These are phyloP conservation scores for Gryganskiella cystojenkinii DNA, from an alignment of 192 early-diverging fungal species.

Conservation along the genomic window DNA sequence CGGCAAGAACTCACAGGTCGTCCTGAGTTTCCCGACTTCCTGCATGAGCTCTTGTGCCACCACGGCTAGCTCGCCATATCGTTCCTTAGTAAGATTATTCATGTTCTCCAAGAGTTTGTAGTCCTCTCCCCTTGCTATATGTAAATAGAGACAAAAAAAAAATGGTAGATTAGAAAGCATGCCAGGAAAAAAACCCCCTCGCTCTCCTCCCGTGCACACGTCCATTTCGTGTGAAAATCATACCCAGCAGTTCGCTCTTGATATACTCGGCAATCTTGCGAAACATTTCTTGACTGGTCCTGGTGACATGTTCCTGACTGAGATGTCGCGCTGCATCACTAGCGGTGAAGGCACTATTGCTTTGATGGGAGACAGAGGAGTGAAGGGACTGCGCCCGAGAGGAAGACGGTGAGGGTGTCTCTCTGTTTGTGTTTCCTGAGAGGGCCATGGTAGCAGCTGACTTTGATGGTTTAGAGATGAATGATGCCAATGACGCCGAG, in stretches of 20 bases:
- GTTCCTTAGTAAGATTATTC: slow-evolving; percentile 51
- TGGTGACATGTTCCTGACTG: slow-evolving; percentile 50
- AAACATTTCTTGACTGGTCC: slow-evolving; percentile 57
- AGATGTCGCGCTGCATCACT: slow-evolving; percentile 36
- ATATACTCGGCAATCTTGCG: slow-evolving; percentile 52
- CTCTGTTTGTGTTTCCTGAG: background rate
- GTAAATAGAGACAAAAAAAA: slow-evolving; percentile 2
- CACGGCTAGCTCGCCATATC: slow-evolving; percentile 53
- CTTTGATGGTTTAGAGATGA: too few species aligned
- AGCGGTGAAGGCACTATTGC: slow-evolving; percentile 22
- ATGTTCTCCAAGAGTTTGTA: slow-evolving; percentile 56
- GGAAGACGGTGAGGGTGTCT: slow-evolving; percentile 20
- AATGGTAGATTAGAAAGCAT: background rate
- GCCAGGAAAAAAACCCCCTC: background rate
- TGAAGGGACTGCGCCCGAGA: slow-evolving; percentile 27
- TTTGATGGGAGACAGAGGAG: slow-evolving; percentile 33
- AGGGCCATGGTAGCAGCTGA: too few species aligned
- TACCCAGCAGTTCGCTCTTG: slow-evolving; percentile 53
- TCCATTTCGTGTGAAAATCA: background rate
- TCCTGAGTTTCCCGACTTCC: slow-evolving; percentile 53
- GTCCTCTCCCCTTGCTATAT: slow-evolving; percentile 52
- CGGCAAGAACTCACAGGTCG: slow-evolving; percentile 40
- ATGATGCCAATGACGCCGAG: too few species aligned
- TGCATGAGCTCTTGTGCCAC: slow-evolving; percentile 56
- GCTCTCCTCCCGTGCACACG: background rate